Conservation (phyloP, 169 alveolate genomes). For the Eimeria maxima region DNA sequence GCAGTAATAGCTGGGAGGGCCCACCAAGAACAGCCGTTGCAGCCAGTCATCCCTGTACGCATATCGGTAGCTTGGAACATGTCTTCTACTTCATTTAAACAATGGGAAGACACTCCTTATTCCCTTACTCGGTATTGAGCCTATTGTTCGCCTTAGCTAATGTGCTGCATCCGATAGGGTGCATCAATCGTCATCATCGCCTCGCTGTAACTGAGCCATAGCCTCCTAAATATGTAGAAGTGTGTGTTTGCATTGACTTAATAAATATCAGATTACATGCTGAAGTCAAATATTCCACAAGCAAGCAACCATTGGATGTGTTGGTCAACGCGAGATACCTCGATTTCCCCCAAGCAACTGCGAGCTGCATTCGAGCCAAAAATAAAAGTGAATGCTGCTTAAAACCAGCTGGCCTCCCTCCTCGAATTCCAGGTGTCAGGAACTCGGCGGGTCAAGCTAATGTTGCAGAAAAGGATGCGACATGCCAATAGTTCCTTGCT, state of each 20-base stretch:
- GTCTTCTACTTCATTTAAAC: neutral
- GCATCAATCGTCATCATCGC: neutral
- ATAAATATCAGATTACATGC: neutral
- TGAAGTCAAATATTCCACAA: neutral
- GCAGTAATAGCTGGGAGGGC: neutral
- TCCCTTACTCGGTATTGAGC: neutral
- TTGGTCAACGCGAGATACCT: no score
- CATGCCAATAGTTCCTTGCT: no score
- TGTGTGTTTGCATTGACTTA: neutral
- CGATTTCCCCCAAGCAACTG: no score
- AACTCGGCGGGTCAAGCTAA: no score
- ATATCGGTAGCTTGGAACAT: neutral
- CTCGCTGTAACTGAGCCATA: neutral
- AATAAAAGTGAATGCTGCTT: no score
- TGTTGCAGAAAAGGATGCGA: no score
- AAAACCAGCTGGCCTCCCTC: no score
- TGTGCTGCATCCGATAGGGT: neutral
- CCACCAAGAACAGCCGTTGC: neutral
- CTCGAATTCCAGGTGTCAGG: no score
- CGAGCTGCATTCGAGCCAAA: no score
- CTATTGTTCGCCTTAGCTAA: neutral
- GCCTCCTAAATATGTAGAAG: neutral
- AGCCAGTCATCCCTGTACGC: neutral
- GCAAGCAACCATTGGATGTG: neutral
- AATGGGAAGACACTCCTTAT: neutral